Base-by-base conservation (phyloP, 805 yeast species). In the Ogataea haglerorum region DNA sequence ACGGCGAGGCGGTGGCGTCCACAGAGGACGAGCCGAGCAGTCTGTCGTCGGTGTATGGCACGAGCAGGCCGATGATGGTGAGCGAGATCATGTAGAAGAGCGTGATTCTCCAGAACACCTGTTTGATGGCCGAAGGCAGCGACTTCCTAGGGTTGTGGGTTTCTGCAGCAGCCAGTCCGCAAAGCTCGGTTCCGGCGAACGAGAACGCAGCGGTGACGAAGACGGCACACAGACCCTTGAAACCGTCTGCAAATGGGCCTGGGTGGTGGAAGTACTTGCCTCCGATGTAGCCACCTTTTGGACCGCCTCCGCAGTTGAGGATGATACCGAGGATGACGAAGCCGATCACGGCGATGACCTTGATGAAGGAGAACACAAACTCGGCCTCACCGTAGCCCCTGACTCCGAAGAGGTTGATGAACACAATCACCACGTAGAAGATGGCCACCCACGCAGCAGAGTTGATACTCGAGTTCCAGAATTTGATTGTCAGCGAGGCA, bases 351-450 rank as follows among this genome's bases (percentile, higher is more conserved):
- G 83, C 79, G 14, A 69, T 34, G n/a, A 78, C 73, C 58, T 81
- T 81, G 41, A 74, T 64, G 15, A 67, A 34, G 38, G 80, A 75
- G 51, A 81, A 72, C 31, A 75, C 54, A 49, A 75, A 78, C 60
- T 81, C 87, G 24, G 80, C 78, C 61, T 81, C 87, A 60, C 85
- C 86, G 53, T 79, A 81, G 43, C 85, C 85, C 51, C 65, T 69
- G 26, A 78, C 81, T 51, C 86, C 85, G 40, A 77, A 73, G 40
- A 80, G 60, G 58, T 80, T 80, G 45, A 80, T 73, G 28, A 60
- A 44, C 23, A 76, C 57, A 45, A 81, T 70, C 22, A 76, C 52
- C 4, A 65, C 67, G 52, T 70, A 80, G 51, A 80, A 79, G 26
- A 79, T 69, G 2, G 73, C 69, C 25, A 78, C 78, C 60, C 72